Base-by-base conservation (phyloP, 140 eudicot genomes). In the Erigeron philadelphicus region DNA sequence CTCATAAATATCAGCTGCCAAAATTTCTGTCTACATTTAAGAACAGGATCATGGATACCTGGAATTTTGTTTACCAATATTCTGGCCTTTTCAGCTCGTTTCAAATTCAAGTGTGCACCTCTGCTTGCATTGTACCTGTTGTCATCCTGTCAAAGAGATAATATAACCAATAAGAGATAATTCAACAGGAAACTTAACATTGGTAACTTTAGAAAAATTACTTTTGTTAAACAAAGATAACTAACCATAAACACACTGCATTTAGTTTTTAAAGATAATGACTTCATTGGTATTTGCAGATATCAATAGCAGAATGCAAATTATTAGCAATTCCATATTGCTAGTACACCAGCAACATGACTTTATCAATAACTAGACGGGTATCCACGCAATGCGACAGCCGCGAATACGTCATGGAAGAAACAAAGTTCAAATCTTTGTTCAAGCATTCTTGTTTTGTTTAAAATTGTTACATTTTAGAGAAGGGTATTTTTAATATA, bases 51-150 rank as follows among this genome's bases (percentile, higher is more conserved):
- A 47, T 11, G 48, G 6, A 62, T 79, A 91, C 97, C 97, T 74
- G 97, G 97, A 73, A 91, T 88, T 79, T 91, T 91, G 84, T 88
- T 91, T 45, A 88, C 97, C 74, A 91, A 67, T 61, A 86, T 64
- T 64, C 97, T 75, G 35, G 97, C 97, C 84, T 91, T 91, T 74
- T 91, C 97, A 13, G 97, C 97, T 52, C 96, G 78, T 85, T 91
- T 91, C 78, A 91, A 87, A 75, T 91, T 91, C 80, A 91, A 79
- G 73, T 91, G 97, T 44, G 97, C 97, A 13, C 97, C 97, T 77
- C 97, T 84, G 79, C 96, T 86, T 42, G 96, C 91, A 70, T 88
- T 91, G 61, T 91, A 91, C 81, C 97, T 67, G 82, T 91, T 88
- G 58, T 91, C 95, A 76, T 91, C 97, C 97, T 91, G 79, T 78